Conservation (phyloP, 129 eudicot genomes). For the Glebionis coronaria region DNA sequence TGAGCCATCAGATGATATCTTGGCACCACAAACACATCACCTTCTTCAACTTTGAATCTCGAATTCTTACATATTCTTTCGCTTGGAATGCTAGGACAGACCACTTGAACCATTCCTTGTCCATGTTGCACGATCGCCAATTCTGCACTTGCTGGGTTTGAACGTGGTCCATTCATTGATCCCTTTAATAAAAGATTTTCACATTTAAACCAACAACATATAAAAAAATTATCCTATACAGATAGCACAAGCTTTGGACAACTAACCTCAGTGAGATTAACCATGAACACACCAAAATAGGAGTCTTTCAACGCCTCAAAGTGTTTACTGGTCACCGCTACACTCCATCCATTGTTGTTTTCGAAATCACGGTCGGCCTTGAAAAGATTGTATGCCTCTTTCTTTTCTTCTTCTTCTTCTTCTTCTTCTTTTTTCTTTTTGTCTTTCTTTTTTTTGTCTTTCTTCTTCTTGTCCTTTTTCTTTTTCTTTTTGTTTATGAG, state of each 20-base stretch:
- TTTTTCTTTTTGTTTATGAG: conserved; percentile 30
- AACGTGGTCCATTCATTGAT: conserved; percentile 85
- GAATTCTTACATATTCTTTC: conserved; percentile 35
- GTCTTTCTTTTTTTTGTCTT: conserved; percentile 20
- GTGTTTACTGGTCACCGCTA: conserved; percentile 37
- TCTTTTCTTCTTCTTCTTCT: conserved; percentile 1
- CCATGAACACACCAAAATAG: conserved; percentile 57
- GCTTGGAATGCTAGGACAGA: conserved; percentile 40
- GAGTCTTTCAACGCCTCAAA: conserved; percentile 36
- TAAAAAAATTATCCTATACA: too few species aligned
- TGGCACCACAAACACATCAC: conserved; percentile 76
- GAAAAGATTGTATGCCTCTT: conserved; percentile 38
- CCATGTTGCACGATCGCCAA: conserved; percentile 54
- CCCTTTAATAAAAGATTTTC: conserved; percentile 38
- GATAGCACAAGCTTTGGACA: neutral
- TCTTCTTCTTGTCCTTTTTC: conserved; percentile 6
- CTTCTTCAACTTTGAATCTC: conserved; percentile 61
- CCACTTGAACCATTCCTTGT: conserved; percentile 58
- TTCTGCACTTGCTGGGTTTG: conserved; percentile 66
- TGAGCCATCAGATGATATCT: conserved; percentile 66
- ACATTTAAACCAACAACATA: neutral
- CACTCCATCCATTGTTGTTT: conserved; percentile 66
- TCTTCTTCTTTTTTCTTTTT: conserved; percentile 7
- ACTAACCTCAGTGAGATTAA: conserved; percentile 55
- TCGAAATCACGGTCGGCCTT: conserved; percentile 45